Evolutionary conservation across 192 early-diverging fungal species (phyloP).

Genomic region (Podila epigama): DNA sequence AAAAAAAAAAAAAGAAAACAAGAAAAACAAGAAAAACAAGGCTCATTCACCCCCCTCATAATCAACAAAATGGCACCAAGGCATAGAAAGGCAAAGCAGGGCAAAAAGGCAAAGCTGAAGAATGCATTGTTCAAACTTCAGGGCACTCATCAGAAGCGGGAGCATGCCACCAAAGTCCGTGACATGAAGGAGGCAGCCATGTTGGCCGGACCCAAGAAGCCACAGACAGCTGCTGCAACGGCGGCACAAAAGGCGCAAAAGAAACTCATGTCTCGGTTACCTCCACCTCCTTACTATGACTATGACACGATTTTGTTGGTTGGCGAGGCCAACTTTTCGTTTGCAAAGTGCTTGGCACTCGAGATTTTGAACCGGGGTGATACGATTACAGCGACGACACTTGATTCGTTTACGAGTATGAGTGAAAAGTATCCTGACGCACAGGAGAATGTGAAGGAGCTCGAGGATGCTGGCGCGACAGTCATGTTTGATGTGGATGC

Average conservation of each 20-base stretch:
- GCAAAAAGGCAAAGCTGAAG: conserved; percentile 47
- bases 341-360: conserved; percentile 75
- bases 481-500: conserved; percentile 84
- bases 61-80: conserved; percentile 30
- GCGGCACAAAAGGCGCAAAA: conserved; percentile 25
- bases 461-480: conserved; percentile 68
- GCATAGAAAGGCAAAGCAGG: conserved; percentile 43
- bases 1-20: too few species aligned
- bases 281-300: conserved; percentile 57
- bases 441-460: conserved; percentile 66
- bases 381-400: conserved; percentile 78
- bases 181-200: conserved; percentile 37
- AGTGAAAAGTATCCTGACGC: conserved; percentile 82
- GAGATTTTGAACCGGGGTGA: conserved; percentile 61
- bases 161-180: conserved; percentile 35
- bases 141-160: conserved; percentile 32
- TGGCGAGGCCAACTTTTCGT: conserved; percentile 96
- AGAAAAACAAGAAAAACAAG: too few species aligned
- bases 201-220: conserved; percentile 13
- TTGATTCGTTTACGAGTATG: conserved; percentile 73
- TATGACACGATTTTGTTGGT: conserved; percentile 74
- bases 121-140: conserved; percentile 28
- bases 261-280: conserved; percentile 34
- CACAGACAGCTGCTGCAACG: background rate
- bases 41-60: conserved; percentile 3